Percentiles rank a stretch among this genome's conserved stretches.
These are phyloP conservation scores for Populus deltoides DNA, from an alignment of 345 rosid genomes.

Conservation along the genomic window DNA sequence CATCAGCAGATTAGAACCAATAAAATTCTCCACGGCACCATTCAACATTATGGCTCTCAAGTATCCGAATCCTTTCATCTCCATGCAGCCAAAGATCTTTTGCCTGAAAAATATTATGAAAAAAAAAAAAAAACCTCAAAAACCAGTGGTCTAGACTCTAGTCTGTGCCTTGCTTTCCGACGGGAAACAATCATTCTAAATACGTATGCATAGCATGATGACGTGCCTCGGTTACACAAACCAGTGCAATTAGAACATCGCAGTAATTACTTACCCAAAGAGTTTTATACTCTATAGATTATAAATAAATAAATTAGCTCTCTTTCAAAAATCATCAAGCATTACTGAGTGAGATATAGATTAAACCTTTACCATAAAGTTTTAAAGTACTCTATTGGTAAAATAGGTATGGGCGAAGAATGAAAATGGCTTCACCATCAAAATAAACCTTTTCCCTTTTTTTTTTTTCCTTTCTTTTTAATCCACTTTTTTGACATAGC, in stretches of 20 bases:
- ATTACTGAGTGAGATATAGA: not conserved
- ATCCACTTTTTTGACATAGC: not conserved
- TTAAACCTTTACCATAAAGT: not conserved
- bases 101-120: too few relatives aligned
- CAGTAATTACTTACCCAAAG: too few relatives aligned
- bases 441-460: not conserved
- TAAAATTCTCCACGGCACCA: not conserved
- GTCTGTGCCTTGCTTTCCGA: not conserved
- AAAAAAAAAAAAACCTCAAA: too few relatives aligned
- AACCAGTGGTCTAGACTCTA: too few relatives aligned
- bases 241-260: not conserved
- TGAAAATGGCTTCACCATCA: not conserved
- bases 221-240: not conserved
- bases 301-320: too few relatives aligned
- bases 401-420: not conserved
- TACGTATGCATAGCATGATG: not conserved
- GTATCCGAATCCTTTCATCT: too few relatives aligned
- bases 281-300: too few relatives aligned
- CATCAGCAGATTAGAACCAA: not conserved
- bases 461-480: constrained; percentile 6
- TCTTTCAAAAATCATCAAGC: too few relatives aligned
- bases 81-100: too few relatives aligned
- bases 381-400: not conserved
- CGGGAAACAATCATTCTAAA: not conserved
- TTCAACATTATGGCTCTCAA: not conserved